Evolutionary conservation across 371 early-diverging fungal genomes (phyloP), one percentile per base, ranked within the genome.

Genomic region (Batkoa obscura): DNA sequence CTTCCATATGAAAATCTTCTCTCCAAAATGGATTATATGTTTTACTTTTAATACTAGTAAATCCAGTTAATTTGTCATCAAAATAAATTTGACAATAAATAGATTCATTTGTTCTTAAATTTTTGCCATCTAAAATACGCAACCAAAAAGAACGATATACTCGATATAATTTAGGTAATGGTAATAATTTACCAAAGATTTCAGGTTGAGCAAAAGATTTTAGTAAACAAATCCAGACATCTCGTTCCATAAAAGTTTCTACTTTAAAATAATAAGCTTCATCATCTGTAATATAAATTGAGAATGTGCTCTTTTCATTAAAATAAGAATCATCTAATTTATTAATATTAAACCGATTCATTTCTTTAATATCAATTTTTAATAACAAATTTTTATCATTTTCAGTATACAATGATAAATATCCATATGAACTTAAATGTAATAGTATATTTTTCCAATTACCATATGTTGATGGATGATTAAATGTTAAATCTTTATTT

Each of bases 1-100:
- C 73, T 12, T 72, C 72, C 64, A 37, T 12, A 15, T 55, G n/a
- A 17, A 57, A 50, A 36, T 50, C 51, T 35, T 50, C 51, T 8
- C 51, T 23, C 51, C 51, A 50, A 15, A 50, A 50, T 34, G 51
- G 51, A 10, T 30, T 35, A 6, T 3, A 32, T 12, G 51, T 34
- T 35, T 50, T 50, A 35, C 8, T 12, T 50, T 50, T 50, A 36
- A 35, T 34, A 12, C 32, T 31, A 15, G 51, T 50, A 15, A 50
- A 50, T 3, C 9, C 10, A 6, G 34, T 35, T 3, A 50, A 35
- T 31, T 23, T 17, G 6, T 13, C 23, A 36, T 50, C 51, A 32
- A 50, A 15, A 6, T 13, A 13, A 8, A 50, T 34, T 36, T 50
- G 51, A 35, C 51, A 50, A 35, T 50, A 50, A 3, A 50, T 6